Evolutionary conservation across 306 rosid species (phyloP), one percentile per base, ranked within the genome.

Genomic region (Dalbergia oliveri): DNA sequence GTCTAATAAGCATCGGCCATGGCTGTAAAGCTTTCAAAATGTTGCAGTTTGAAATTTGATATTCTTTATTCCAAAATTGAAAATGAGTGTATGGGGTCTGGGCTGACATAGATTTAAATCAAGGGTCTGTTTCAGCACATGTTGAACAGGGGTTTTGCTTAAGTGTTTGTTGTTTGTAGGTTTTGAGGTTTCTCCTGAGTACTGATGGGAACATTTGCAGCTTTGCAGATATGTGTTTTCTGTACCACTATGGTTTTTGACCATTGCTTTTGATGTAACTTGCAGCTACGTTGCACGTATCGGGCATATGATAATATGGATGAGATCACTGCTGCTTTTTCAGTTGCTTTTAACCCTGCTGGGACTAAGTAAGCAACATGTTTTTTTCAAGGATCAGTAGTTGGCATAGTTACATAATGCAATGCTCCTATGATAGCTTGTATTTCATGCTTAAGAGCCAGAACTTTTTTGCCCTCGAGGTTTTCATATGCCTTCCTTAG

Each of bases 221-320:
- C 49, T 64, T 44, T 51, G 67, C 39, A 10, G 64, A 26, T 69
- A 71, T 81, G 64, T 66, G 33, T 66, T 82, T 78, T 71, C 21
- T 56, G 23, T 49, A 44, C 39, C 79, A 75, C 23, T 72, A 16
- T 57, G 68, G 43, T 81, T 79, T 65, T 47, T 85, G 78, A 83
- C 13, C 26, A 8, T 65, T 66, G 77, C 62, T 54, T 69, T 60
- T 49, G 66, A 43, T 81, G 81, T 49, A 84, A 76, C 79, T 84
- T 89, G 87, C 88, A 95, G 99, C 81, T 93, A 54, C 99, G 99
- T 8, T 93, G 99, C 76, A 93, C 99, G 8, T 95, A 93, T 79
- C 93, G 98, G 56, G 99, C 99, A 60, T 95, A 93, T 83, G 99
- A 95, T 86, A 94, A 94, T 14, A 91, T 95, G 96, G 99, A 93